These are phyloP conservation scores for Aspergillus pseudoglaucus DNA, from an alignment of 2,329 filamentous ascomycete genomes.

Conservation along the genomic window DNA sequence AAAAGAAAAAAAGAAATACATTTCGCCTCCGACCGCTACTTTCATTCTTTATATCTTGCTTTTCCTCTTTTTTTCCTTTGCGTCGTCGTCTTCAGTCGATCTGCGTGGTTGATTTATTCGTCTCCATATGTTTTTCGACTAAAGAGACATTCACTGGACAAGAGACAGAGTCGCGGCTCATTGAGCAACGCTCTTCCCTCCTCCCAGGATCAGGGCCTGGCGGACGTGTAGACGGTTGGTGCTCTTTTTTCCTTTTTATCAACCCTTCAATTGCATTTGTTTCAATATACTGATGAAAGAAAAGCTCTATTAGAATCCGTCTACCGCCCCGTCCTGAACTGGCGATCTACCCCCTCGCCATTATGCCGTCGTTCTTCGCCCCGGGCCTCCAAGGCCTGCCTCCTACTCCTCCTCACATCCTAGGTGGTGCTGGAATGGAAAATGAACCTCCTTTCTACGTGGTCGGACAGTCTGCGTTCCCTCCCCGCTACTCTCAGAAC, in stretches of 20 bases:
- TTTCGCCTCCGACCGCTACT: background rate
- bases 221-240: constrained; percentile 39
- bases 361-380: constrained; percentile 40
- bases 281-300: constrained; percentile 17
- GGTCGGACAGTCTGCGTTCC: constrained; percentile 32
- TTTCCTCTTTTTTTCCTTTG: constrained; percentile 15
- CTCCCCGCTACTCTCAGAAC: constrained; percentile 37
- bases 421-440: constrained; percentile 31
- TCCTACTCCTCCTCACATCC: constrained; percentile 37
- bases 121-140: constrained; percentile 35
- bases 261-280: constrained; percentile 3
- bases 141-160: constrained; percentile 24
- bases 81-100: constrained; percentile 16
- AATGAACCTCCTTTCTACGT: constrained; percentile 34
- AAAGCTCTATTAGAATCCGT: constrained; percentile 16
- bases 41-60: constrained; percentile 2
- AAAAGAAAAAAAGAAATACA: constrained; percentile 9
- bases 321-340: constrained; percentile 32
- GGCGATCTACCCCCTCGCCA: constrained; percentile 15
- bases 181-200: constrained; percentile 34
- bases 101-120: constrained; percentile 20
- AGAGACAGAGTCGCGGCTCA: constrained; percentile 34
- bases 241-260: constrained; percentile 3
- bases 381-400: constrained; percentile 36
- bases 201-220: constrained; percentile 34